These are phyloP conservation scores for Ceriops tagal DNA, from an alignment of 345 rosid species.

Conservation along the genomic window DNA sequence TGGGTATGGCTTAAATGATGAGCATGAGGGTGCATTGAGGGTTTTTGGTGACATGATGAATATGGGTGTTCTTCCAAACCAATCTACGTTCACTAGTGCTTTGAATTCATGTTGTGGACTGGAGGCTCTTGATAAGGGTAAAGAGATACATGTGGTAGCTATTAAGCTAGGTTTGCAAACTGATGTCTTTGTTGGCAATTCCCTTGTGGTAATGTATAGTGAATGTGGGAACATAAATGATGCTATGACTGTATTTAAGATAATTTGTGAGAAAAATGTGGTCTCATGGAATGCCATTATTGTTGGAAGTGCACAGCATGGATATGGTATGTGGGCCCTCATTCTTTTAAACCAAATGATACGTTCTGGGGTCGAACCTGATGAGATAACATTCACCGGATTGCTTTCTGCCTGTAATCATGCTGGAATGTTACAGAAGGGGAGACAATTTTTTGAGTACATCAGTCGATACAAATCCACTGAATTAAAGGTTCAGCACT, in stretches of 20 bases:
- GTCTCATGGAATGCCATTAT: constrained; percentile 73
- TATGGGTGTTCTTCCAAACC: constrained; percentile 51
- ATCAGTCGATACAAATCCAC: constrained; percentile 31
- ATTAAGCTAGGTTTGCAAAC: constrained; percentile 51
- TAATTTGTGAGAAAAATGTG: constrained; percentile 37
- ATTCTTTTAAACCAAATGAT: constrained; percentile 52
- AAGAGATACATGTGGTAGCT: constrained; percentile 50
- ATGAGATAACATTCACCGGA: constrained; percentile 75
- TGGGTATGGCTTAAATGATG: constrained; percentile 46
- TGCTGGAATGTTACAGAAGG: constrained; percentile 60
- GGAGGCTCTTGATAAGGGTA: constrained; percentile 64
- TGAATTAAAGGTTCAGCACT: constrained; percentile 48
- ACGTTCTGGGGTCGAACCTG: constrained; percentile 46
- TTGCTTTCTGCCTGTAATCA: constrained; percentile 80
- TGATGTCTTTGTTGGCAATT: constrained; percentile 62
- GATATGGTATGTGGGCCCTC: constrained; percentile 48
- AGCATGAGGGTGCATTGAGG: constrained; percentile 49
- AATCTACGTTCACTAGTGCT: constrained; percentile 63
- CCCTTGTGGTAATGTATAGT: constrained; percentile 55
- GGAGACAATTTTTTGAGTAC: constrained; percentile 50
- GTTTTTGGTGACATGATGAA: constrained; percentile 53
- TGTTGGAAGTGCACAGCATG: constrained; percentile 70
- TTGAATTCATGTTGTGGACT: constrained; percentile 60
- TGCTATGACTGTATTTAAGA: constrained; percentile 43
- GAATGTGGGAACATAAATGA: constrained; percentile 49